These are phyloP conservation scores for Phytophthora rubi DNA, from an alignment of 352 stramenopile species.

Conservation along the genomic window DNA sequence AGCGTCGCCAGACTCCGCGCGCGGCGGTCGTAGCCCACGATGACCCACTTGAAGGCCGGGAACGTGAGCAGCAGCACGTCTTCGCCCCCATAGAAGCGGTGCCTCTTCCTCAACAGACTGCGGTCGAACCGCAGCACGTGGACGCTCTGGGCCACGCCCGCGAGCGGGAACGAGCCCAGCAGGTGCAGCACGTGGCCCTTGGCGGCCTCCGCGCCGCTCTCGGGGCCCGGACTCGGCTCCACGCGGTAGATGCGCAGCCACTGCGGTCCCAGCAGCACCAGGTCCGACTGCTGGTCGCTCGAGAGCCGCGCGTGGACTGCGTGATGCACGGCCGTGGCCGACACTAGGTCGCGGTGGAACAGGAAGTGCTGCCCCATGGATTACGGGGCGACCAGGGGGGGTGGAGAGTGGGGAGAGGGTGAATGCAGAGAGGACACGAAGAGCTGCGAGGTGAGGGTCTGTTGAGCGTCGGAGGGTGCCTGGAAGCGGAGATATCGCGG, in stretches of 20 bases:
- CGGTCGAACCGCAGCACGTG: slow-evolving; percentile 78
- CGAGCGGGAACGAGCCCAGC: slow-evolving; percentile 72
- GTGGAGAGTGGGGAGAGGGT: neutral
- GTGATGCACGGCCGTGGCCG: slow-evolving; percentile 81
- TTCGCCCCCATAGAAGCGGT: slow-evolving; percentile 72
- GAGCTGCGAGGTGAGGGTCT: slow-evolving; percentile 1
- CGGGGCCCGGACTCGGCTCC: slow-evolving; percentile 52
- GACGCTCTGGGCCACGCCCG: slow-evolving; percentile 73
- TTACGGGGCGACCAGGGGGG: neutral
- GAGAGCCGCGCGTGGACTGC: slow-evolving; percentile 69
- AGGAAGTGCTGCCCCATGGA: slow-evolving; percentile 87
- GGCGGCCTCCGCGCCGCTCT: slow-evolving; percentile 12
- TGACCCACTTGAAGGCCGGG: slow-evolving; percentile 76
- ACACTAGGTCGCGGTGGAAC: slow-evolving; percentile 82
- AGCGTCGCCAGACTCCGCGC: slow-evolving; percentile 60
- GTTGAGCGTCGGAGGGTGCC: neutral
- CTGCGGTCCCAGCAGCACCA: slow-evolving; percentile 79
- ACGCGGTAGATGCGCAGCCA: slow-evolving; percentile 83
- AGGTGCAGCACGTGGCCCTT: slow-evolving; percentile 80
- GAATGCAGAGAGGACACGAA: neutral
- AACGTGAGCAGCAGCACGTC: slow-evolving; percentile 85
- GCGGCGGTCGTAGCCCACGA: slow-evolving; percentile 77
- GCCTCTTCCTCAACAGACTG: slow-evolving; percentile 67
- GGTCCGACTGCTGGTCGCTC: slow-evolving; percentile 69
- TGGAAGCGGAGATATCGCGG: neutral